These are phyloP conservation scores for Iris pallida DNA, from an alignment of 116 monocot genomes.

Conservation along the genomic window DNA sequence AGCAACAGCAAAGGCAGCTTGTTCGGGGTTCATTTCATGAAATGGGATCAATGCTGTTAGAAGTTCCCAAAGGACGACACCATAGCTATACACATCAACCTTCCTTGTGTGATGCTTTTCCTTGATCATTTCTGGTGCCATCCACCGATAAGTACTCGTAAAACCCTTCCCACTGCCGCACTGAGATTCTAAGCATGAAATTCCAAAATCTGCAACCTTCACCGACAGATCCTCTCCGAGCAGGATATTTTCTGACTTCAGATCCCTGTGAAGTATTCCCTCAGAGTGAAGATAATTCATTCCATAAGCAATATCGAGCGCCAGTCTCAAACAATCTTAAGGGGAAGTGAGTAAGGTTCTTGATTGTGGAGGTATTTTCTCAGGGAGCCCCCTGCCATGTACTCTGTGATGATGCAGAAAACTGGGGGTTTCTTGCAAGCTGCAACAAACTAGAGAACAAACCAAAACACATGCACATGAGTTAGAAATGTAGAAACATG, in stretches of 20 bases:
- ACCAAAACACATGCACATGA: neutral
- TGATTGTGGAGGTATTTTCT: slow-evolving; percentile 80
- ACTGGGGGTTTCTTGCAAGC: slow-evolving; percentile 94
- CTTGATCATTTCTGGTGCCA: slow-evolving; percentile 97
- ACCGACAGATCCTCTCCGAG: slow-evolving; percentile 71
- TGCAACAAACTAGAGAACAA: slow-evolving; percentile 68
- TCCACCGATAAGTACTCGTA: slow-evolving; percentile 84
- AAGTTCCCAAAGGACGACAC: slow-evolving; percentile 82
- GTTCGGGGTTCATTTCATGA: slow-evolving; percentile 73
- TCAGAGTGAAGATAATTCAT: slow-evolving; percentile 85
- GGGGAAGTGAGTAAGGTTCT: slow-evolving; percentile 60
- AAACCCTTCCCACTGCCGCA: slow-evolving; percentile 67
- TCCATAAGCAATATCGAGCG: slow-evolving; percentile 75
- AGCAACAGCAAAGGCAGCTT: slow-evolving; percentile 88
- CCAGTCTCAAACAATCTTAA: slow-evolving; percentile 52
- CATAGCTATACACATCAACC: slow-evolving; percentile 93
- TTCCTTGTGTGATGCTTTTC: slow-evolving; percentile 79
- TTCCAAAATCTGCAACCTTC: slow-evolving; percentile 90
- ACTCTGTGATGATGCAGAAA: slow-evolving; percentile 91
- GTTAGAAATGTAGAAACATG: neutral
- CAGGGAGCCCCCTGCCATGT: slow-evolving; percentile 74
- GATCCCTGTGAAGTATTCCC: slow-evolving; percentile 81
- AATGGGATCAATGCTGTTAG: slow-evolving; percentile 76
- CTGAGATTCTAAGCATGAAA: slow-evolving; percentile 75
- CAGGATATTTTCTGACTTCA: slow-evolving; percentile 88